Evolutionary conservation across 1,284 basidiomycete species (phyloP), one percentile per base, ranked within the genome.

Genomic region (Pseudozyma thailandica): DNA sequence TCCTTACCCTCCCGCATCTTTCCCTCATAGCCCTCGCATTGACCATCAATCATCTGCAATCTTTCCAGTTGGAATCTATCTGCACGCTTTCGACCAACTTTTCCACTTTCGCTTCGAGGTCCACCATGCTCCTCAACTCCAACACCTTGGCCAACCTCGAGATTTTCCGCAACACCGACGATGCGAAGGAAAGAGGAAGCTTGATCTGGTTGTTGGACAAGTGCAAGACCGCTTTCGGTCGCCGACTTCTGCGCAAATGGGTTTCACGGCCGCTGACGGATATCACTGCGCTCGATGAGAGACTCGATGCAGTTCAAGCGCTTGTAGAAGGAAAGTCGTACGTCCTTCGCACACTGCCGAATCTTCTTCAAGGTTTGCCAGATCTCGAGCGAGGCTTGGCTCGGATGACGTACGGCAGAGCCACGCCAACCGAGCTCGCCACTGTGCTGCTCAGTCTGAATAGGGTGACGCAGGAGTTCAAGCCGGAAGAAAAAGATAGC

Each of bases 301-400:
- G 95, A 4, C 86, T 90, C 25, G 89, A 93, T 74, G 93, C 94
- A 0, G 89, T 98, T 0, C 88, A 92, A 66, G 92, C 96, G 79
- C 89, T 97, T 44, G 80, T 86, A 83, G 55, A 90, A 85, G 51
- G 87, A 10, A 63, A 59, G 31, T 45, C 41, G 83, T 74, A 85
- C 88, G 77, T 84, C 35, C 64, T 86, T 52, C 83, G 88, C 31
- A 88, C 87, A 39, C 86, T 97, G 30, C 89, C 91, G 12, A 86
- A 88, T 38, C 83, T 91, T 12, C 72, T 82, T 1, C 57, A 66
- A 7, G 68, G 74, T 1, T 85, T 95, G 25, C 94, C 94, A 0
- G 94, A 98, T 81, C 88, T 98, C 35, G 91, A 92, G 1, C 90
- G 89, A 73, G 95, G 95, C 0, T 85, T 98, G 13, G 92, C 90